These are phyloP conservation scores for Ramaria rubella DNA, from an alignment of 768 basidiomycete species.

Conservation along the genomic window DNA sequence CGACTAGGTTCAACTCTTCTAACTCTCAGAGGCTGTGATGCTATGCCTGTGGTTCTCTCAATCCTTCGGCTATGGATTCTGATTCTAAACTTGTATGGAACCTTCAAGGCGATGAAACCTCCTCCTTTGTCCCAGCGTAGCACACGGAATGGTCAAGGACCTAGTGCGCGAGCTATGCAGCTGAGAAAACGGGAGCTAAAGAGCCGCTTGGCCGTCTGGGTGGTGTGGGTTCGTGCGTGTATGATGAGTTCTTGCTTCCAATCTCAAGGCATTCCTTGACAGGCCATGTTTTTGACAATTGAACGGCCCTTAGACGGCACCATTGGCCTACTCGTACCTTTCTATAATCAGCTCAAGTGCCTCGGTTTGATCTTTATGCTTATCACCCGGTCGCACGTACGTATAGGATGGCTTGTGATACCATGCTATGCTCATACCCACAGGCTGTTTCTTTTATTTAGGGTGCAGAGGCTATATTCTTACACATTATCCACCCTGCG, in stretches of 20 bases:
- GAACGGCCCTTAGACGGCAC: constrained; percentile 61
- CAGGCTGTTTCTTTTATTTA: constrained; percentile 22
- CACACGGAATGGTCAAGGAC: constrained; percentile 46
- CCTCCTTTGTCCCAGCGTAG: constrained; percentile 45
- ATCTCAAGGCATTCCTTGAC: constrained; percentile 1
- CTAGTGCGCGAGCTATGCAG: constrained; percentile 58
- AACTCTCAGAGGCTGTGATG: not conserved
- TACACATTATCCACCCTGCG: constrained; percentile 73
- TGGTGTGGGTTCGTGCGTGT: constrained; percentile 62
- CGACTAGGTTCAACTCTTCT: not conserved
- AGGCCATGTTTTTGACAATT: constrained; percentile 63
- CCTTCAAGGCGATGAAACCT: constrained; percentile 73
- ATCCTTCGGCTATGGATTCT: constrained; percentile 62
- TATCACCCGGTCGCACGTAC: constrained; percentile 65
- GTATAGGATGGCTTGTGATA: constrained; percentile 18
- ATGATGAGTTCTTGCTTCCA: not conserved
- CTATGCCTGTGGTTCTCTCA: constrained; percentile 65
- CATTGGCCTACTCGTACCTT: constrained; percentile 68
- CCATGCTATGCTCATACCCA: constrained; percentile 1
- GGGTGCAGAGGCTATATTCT: constrained; percentile 82
- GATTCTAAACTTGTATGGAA: constrained; percentile 75
- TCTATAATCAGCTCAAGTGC: constrained; percentile 79
- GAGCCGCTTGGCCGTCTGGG: constrained; percentile 77
- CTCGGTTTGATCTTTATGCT: constrained; percentile 67
- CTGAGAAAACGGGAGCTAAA: constrained; percentile 83